Evolutionary conservation across 306 rosid species (phyloP).

Genomic region (Lithocarpus polystachyus): DNA sequence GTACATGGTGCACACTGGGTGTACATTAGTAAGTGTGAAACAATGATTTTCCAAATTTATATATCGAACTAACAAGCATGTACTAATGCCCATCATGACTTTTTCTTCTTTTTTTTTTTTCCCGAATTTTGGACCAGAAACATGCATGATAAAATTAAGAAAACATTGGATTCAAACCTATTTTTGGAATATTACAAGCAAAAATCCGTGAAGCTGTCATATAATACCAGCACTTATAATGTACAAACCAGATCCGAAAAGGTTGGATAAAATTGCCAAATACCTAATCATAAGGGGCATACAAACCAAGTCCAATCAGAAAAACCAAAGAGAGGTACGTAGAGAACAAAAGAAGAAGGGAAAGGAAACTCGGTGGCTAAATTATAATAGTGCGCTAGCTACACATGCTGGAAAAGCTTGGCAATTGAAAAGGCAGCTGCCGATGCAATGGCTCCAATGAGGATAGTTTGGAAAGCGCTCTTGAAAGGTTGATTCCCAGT

Average conservation of each 20-base stretch:
- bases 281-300: not conserved
- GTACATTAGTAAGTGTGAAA: too few relatives aligned
- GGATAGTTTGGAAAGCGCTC: slow-evolving; percentile 78
- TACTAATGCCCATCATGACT: too few relatives aligned
- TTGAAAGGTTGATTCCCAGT: slow-evolving; percentile 69
- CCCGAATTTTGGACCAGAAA: too few relatives aligned
- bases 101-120: too few relatives aligned
- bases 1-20: too few relatives aligned
- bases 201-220: not conserved
- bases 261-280: not conserved
- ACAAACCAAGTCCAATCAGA: not conserved
- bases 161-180: not conserved
- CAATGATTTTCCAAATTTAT: too few relatives aligned
- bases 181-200: not conserved
- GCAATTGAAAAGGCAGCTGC: slow-evolving; percentile 83
- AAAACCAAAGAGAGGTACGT: not conserved
- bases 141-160: not conserved
- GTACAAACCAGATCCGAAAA: not conserved
- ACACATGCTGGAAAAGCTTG: slow-evolving; percentile 46
- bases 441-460: slow-evolving; percentile 85
- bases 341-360: not conserved
- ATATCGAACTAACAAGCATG: too few relatives aligned
- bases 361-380: not conserved
- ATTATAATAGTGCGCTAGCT: not conserved
- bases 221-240: not conserved